Evolutionary conservation across 2,329 filamentous ascomycete species (phyloP), one percentile per base, ranked within the genome.

Genomic region (Phialophora macrospora): DNA sequence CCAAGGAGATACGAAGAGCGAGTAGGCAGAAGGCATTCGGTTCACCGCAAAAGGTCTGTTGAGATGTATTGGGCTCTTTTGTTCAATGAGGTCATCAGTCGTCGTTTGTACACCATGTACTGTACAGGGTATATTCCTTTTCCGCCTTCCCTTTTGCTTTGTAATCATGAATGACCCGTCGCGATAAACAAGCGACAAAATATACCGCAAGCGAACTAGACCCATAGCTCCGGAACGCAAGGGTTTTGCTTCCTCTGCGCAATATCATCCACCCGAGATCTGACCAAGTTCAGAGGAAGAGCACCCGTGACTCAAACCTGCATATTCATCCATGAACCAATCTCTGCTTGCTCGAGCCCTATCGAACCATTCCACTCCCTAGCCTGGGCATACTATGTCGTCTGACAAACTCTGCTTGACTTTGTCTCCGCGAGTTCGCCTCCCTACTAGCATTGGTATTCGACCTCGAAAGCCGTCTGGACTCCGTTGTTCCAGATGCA

Each of bases 351-450:
- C 48, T 51, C 48, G 48, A 51, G 9, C 48, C 52, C 20, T 62
- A 66, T 49, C 63, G 55, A 12, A 57, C 38, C 56, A 64, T 63
- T 14, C 63, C 60, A 14, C 60, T 65, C 14, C 60, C 63, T 30
- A 66, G 28, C 4, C 57, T 22, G 14, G 64, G 51, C 66, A 64
- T 46, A 52, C 65, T 67, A 22, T 64, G 67, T 28, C 65, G n/a
- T 34, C 60, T 65, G 34, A 55, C 55, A 49, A 67, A 67, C 24
- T 63, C 56, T 8, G 63, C 62, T 28, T 69, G 67, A 55, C 67
- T 69, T 24, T 65, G 63, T 57, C 67, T 60, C 9, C 67, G 38
- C 3, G 67, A 69, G 41, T 69, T 67, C 14, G 60, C 9, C 44
- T 55, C 56, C 41, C 67, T 51, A 14, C 62, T 63, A 2, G 60